These are phyloP conservation scores for Sphagnum tenellum DNA, from an alignment of 225 moss, liverwort and hornwort species.

Conservation along the genomic window DNA sequence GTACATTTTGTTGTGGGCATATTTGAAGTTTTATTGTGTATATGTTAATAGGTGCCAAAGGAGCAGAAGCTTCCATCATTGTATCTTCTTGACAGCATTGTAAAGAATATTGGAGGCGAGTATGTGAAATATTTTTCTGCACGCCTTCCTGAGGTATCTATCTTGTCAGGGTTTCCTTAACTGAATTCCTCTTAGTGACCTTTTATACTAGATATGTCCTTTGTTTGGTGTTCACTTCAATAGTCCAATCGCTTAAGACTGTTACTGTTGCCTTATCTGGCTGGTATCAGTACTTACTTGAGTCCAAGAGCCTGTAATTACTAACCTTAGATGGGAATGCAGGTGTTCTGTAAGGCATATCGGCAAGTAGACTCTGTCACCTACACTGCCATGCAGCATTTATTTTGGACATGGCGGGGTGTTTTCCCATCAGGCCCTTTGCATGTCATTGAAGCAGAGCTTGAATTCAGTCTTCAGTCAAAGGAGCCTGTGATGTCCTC, in stretches of 20 bases:
- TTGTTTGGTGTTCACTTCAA: no score
- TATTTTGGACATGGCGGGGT: slow-evolving; percentile 94
- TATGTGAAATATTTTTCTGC: slow-evolving; percentile 91
- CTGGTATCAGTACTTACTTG: no score
- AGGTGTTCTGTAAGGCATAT: slow-evolving; percentile 91
- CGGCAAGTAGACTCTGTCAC: slow-evolving; percentile 70
- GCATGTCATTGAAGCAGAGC: slow-evolving; percentile 65
- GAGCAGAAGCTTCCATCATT: slow-evolving; percentile 96
- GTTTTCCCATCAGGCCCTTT: slow-evolving; percentile 71
- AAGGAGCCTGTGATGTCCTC: slow-evolving; percentile 42
- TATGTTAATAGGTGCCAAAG: slow-evolving; percentile 55
- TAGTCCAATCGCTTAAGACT: no score
- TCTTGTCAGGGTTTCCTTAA: no score
- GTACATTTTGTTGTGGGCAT: no score
- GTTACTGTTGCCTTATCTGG: no score
- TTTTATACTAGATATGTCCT: no score
- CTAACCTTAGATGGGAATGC: slow-evolving; percentile 1
- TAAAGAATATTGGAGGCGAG: slow-evolving; percentile 96
- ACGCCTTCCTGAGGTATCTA: slow-evolving; percentile 73
- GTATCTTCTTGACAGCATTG: slow-evolving; percentile 96
- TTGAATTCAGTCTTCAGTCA: slow-evolving; percentile 47
- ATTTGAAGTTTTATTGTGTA: no score
- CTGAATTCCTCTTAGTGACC: no score
- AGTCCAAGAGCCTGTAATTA: no score
- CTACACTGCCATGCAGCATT: slow-evolving; percentile 81